phyloP scores from a whole-genome alignment of 139 green algal species.

The Volvox reticuliferus region DNA sequence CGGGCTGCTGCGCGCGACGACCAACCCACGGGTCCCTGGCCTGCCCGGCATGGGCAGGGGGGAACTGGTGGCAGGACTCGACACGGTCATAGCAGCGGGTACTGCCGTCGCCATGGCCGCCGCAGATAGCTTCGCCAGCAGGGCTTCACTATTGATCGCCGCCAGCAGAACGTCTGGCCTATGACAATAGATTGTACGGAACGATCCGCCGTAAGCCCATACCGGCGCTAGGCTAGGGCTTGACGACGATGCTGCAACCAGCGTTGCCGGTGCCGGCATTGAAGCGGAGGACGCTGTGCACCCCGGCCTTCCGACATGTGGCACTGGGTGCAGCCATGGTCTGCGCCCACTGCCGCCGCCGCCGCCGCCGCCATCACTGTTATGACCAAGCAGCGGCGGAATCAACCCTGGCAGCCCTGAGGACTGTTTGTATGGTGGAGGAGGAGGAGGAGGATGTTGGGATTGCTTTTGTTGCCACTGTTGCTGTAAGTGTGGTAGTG shows the following conservation, averaged over 20 bases:
- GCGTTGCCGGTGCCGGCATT: background rate
- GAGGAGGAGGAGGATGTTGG: no score
- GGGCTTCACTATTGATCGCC: background rate
- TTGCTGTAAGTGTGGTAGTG: background rate
- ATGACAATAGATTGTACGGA: background rate
- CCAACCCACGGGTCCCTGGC: background rate
- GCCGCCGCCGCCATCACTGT: background rate
- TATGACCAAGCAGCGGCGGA: background rate
- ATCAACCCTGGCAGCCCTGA: no score
- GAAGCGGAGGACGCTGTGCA: background rate
- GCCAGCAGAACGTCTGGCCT: conserved; percentile 16
- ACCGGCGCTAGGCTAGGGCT: background rate
- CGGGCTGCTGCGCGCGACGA: background rate
- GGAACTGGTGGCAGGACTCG: background rate
- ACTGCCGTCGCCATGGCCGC: background rate
- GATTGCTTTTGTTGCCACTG: background rate
- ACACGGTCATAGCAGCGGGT: background rate
- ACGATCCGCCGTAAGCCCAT: conserved; percentile 6
- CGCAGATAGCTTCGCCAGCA: background rate
- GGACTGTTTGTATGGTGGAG: no score
- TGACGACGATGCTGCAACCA: background rate
- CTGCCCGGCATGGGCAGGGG: background rate
- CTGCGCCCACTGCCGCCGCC: background rate
- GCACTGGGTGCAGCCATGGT: no score
- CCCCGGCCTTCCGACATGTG: no score